phyloP scores from a whole-genome alignment of 2,329 filamentous ascomycete species.

The Fusarium burgessii region DNA sequence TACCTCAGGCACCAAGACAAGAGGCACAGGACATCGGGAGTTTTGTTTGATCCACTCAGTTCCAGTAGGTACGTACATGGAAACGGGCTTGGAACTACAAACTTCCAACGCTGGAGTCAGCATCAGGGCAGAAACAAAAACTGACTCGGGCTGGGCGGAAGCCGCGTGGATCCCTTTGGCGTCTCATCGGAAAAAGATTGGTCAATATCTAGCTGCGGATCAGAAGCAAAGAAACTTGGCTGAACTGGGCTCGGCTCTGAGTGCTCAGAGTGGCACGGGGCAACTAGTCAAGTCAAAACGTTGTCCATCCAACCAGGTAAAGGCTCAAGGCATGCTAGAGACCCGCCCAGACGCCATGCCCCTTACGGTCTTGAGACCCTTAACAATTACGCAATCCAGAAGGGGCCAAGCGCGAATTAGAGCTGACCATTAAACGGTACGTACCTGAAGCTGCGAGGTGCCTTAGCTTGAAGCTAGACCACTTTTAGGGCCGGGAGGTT shows the following conservation, averaged over 20 bases:
- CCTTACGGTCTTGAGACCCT: slow-evolving; percentile 34
- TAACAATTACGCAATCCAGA: slow-evolving; percentile 41
- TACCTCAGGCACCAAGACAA: slow-evolving; percentile 16
- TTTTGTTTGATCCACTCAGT: neutral
- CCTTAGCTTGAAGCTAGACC: slow-evolving; percentile 40
- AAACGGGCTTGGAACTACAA: slow-evolving; percentile 21
- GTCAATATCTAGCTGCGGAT: slow-evolving; percentile 28
- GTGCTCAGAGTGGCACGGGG: slow-evolving; percentile 29
- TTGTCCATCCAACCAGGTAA: slow-evolving; percentile 46
- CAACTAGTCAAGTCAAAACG: slow-evolving; percentile 35
- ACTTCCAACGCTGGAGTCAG: slow-evolving; percentile 13
- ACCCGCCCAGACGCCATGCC: slow-evolving; percentile 31
- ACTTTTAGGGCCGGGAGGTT: slow-evolving; percentile 43
- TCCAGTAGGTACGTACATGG: slow-evolving; percentile 4
- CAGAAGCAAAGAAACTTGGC: slow-evolving; percentile 26
- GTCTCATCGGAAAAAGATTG: slow-evolving; percentile 16
- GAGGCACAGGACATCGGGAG: neutral
- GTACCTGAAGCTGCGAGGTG: slow-evolving; percentile 30
- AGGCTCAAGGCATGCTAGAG: slow-evolving; percentile 25
- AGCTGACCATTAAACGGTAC: slow-evolving; percentile 30
- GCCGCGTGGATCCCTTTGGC: slow-evolving; percentile 21
- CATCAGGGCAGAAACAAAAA: slow-evolving; percentile 11
- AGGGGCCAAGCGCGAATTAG: slow-evolving; percentile 37
- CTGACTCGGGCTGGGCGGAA: slow-evolving; percentile 38
- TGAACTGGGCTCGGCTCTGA: slow-evolving; percentile 25